Evolutionary conservation across 1,284 basidiomycete species (phyloP).

Genomic region (Tetrapyrgos nigripes): DNA sequence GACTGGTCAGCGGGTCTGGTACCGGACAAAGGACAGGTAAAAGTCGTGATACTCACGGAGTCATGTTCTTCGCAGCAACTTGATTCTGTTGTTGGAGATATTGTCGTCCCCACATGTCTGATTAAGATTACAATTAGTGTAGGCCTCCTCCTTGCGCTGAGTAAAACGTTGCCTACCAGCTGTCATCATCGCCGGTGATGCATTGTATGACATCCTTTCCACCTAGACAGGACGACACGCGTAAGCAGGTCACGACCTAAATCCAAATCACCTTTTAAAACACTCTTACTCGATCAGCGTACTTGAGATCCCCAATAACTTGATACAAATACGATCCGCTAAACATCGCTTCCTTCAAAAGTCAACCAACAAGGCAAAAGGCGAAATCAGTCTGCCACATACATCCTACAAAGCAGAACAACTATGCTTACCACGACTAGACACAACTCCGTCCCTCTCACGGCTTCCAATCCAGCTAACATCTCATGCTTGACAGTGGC

Average conservation of each 20-base stretch:
- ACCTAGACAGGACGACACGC: constrained; percentile 39
- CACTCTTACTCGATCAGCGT: constrained; percentile 43
- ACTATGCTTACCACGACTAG: constrained; percentile 45
- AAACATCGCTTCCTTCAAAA: constrained; percentile 49
- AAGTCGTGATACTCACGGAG: constrained; percentile 51
- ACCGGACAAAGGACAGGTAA: neutral
- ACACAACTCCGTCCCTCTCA: constrained; percentile 50
- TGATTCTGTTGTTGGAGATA: constrained; percentile 69
- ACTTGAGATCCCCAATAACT: constrained; percentile 49
- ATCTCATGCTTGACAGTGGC: constrained; percentile 52
- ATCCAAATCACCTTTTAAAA: neutral
- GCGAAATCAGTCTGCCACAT: too few species aligned
- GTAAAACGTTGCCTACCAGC: constrained; percentile 46
- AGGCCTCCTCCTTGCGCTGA: neutral
- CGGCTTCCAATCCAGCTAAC: constrained; percentile 45
- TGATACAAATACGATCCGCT: constrained; percentile 50
- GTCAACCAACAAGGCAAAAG: neutral
- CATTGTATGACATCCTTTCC: constrained; percentile 65
- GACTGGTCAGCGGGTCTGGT: neutral
- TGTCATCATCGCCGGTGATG: constrained; percentile 59
- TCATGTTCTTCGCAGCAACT: constrained; percentile 63
- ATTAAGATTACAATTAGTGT: neutral
- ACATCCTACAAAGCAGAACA: neutral
- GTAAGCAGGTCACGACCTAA: neutral
- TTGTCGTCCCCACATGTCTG: constrained; percentile 66